Evolutionary conservation across 2,329 filamentous ascomycete species (phyloP), one percentile per base, ranked within the genome.

Genomic region (Ophiostoma pallidulum): DNA sequence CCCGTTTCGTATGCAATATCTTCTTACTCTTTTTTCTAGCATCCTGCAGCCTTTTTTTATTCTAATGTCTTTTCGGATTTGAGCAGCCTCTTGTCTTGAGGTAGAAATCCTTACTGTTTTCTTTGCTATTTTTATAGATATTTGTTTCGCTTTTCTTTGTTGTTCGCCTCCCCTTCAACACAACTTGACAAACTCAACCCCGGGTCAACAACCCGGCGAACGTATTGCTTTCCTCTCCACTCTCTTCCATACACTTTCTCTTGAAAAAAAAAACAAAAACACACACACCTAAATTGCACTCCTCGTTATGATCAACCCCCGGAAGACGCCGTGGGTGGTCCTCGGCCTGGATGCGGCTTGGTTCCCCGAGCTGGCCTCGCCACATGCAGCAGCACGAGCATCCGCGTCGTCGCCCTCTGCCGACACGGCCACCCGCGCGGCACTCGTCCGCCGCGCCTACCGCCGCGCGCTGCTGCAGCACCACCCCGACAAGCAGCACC

Each of bases 401-500:
- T 12, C 18, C 6, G 8, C 50, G 62, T 70, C 56, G 61, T 66
- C 49, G 60, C 67, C 45, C 56, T 14, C 40, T 16, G 31, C 32
- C 31, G 42, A 49, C 9, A 28, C 35, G 1, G 19, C 46, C 3
- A 42, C 50, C 64, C 51, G 66, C 71, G 35, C 58, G 66, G 53
- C 64, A 41, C 65, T 75, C 43, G 66, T 84, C 51, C 82, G 80
- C 59, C 71, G 71, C 50, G 79, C 80, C 51, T 85, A 84, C 63
- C 78, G 72, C 60, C 72, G 75, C 46, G 78, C 80, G 19, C 72
- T 85, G 29, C 72, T 85, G 14, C 72, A 69, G 54, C 72, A 84
- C 65, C 81, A 85, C 62, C 81, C 81, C 3, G 79, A 83, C 65
- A 82, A 82, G 57, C 56, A 60, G 51, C 22, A 48, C 5, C 3